Conservation (phyloP, 106 monocot species). For the Acanthochlamys bracteata region DNA sequence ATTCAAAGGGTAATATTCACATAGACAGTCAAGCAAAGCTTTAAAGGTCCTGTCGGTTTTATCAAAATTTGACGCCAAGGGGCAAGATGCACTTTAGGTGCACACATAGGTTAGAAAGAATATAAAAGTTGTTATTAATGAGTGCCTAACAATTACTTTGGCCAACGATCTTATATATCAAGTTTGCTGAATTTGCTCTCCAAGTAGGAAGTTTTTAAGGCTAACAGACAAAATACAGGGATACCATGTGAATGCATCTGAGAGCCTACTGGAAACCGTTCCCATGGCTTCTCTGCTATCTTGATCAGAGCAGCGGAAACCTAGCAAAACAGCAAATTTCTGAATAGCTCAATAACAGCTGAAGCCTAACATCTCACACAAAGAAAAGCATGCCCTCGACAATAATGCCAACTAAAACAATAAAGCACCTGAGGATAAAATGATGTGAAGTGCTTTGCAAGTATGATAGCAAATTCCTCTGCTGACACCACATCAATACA, state of each 20-base stretch:
- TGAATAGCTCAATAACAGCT: neutral
- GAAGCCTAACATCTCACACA: neutral
- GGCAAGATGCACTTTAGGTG: no score
- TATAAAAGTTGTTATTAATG: no score
- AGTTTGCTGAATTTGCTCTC: no score
- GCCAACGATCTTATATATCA: no score
- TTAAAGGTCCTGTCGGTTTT: no score
- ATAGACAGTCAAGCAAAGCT: no score
- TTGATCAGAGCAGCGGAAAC: conserved; percentile 51
- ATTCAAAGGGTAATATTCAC: no score
- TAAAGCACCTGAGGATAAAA: conserved; percentile 68
- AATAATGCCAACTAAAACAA: neutral
- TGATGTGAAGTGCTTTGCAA: conserved; percentile 65
- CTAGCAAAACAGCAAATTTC: conserved; percentile 18
- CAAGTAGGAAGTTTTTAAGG: no score
- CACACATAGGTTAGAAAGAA: no score
- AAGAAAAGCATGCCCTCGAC: neutral
- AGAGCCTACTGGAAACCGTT: conserved; percentile 52
- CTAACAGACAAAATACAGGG: no score
- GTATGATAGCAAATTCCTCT: conserved; percentile 68
- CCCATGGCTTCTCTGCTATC: conserved; percentile 89
- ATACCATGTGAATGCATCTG: conserved; percentile 71
- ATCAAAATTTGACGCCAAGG: no score
- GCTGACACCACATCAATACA: conserved; percentile 48
- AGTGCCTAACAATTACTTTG: no score